Conservation (phyloP, 257 asterid species). For the Salvia rosmarinus region DNA sequence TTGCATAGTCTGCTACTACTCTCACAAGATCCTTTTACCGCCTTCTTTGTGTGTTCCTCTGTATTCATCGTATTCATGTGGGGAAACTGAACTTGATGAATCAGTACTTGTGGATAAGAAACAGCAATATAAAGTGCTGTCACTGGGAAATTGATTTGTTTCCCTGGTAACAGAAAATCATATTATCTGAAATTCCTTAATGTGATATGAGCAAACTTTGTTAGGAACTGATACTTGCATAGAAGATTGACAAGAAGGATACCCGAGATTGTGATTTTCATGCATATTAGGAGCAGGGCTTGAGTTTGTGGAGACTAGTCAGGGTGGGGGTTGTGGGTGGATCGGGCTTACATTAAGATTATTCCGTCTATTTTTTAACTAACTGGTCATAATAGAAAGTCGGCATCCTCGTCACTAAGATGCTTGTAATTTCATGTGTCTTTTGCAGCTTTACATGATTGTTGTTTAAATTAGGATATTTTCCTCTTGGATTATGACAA, state of each 20-base stretch:
- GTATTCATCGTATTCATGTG: neutral
- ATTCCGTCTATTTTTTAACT: too few species aligned
- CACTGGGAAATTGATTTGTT: neutral
- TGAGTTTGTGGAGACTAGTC: neutral
- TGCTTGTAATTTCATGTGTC: too few species aligned
- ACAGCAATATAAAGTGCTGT: neutral
- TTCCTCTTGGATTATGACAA: neutral
- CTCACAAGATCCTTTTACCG: neutral
- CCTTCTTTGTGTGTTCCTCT: neutral
- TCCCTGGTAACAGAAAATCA: neutral
- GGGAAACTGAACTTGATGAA: neutral
- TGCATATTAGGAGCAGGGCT: neutral
- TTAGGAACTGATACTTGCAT: neutral
- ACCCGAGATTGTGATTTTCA: neutral
- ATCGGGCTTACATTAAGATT: neutral
- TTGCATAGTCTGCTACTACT: neutral
- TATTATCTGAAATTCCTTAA: neutral
- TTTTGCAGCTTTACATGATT: neutral
- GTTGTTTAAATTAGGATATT: neutral
- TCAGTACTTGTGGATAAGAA: neutral
- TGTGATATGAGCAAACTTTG: neutral
- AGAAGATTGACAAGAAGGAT: conserved; percentile 3
- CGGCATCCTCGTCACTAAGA: too few species aligned
- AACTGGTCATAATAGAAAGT: too few species aligned
- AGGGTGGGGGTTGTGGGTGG: neutral